Conservation (phyloP, 108 stramenopile genomes). For the Discostella stelligeroides region DNA sequence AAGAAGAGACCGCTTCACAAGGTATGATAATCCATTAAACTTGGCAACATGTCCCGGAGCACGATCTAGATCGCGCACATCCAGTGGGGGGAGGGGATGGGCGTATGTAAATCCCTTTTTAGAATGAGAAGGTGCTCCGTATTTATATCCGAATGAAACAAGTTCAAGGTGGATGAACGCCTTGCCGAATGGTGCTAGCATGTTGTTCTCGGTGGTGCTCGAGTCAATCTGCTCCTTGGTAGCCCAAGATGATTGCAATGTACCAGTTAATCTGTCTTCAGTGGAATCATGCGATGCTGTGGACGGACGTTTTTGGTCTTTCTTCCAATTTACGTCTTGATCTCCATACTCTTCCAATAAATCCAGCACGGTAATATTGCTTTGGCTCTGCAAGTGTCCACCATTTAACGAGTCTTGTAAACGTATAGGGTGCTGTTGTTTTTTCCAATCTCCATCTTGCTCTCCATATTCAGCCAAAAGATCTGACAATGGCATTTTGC, state of each 20-base stretch:
- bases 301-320: slow-evolving; percentile 8
- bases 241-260: neutral
- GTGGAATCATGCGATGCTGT: neutral
- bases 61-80: slow-evolving; percentile 62
- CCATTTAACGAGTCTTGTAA: neutral
- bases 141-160: slow-evolving; percentile 73
- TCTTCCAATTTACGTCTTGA: slow-evolving; percentile 73
- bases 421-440: slow-evolving; percentile 3
- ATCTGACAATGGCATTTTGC: slow-evolving; percentile 35
- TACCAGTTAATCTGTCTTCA: no score
- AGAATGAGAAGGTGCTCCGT: slow-evolving; percentile 67
- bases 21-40: slow-evolving; percentile 69
- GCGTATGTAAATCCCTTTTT: slow-evolving; percentile 61
- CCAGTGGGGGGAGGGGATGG: slow-evolving; percentile 65
- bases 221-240: neutral
- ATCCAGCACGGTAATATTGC: slow-evolving; percentile 43
- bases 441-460: slow-evolving; percentile 62
- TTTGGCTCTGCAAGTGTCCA: slow-evolving; percentile 29
- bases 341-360: slow-evolving; percentile 76
- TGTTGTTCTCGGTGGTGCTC: slow-evolving; percentile 25
- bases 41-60: slow-evolving; percentile 61
- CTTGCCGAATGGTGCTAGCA: slow-evolving; percentile 63
- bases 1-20: slow-evolving; percentile 67
- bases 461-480: slow-evolving; percentile 66
- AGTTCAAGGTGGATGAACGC: slow-evolving; percentile 81